phyloP scores from a whole-genome alignment of 768 basidiomycete species.

The Leccinum barrowsii region DNA sequence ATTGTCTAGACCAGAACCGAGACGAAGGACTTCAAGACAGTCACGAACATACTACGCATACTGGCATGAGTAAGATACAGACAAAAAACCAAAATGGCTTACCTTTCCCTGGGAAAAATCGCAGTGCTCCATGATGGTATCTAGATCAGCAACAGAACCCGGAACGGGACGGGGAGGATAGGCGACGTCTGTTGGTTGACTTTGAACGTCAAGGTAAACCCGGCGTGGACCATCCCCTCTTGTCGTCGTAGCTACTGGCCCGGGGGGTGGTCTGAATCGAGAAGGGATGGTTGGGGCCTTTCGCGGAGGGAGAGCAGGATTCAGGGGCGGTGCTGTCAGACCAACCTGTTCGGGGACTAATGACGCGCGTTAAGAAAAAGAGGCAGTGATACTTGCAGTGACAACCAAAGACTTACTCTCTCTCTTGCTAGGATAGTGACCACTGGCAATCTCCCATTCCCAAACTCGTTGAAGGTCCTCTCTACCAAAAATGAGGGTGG shows the following conservation, averaged over 20 bases:
- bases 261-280: conserved; percentile 44
- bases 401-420: conserved; percentile 50
- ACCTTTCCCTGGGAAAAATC: conserved; percentile 84
- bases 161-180: conserved; percentile 87
- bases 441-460: conserved; percentile 92
- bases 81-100: not conserved
- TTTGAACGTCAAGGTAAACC: conserved; percentile 69
- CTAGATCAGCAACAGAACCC: conserved; percentile 85
- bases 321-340: conserved; percentile 51
- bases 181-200: conserved; percentile 57
- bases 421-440: conserved; percentile 86
- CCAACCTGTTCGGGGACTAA: conserved; percentile 72
- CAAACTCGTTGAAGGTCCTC: conserved; percentile 88
- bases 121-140: conserved; percentile 87
- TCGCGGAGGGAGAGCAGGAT: conserved; percentile 71
- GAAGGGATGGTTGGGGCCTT: conserved; percentile 44
- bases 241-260: conserved; percentile 52
- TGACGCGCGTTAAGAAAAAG: conserved; percentile 1
- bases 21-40: conserved; percentile 90
- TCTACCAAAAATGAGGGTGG: conserved; percentile 71
- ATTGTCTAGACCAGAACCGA: conserved; percentile 86
- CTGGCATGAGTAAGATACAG: conserved; percentile 9
- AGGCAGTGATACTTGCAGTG: not conserved
- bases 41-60: conserved; percentile 84
- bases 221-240: conserved; percentile 76